Evolutionary conservation across 129 eudicot species (phyloP).

Genomic region (Helichrysum umbraculigerum): DNA sequence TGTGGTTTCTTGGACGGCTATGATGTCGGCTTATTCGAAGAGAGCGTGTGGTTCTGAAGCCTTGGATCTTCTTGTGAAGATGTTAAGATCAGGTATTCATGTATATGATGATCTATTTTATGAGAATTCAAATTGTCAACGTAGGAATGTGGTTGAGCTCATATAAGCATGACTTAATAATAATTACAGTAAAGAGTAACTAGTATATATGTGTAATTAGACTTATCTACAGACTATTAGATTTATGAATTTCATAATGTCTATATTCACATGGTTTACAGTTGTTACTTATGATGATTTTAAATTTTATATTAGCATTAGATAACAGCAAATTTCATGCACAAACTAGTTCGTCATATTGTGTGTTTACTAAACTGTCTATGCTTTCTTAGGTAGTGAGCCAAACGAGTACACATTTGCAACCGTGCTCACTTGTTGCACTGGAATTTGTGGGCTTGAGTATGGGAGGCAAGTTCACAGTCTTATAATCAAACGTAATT

Average conservation of each 20-base stretch:
- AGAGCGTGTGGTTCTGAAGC: slow-evolving; percentile 60
- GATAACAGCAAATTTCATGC: too few species aligned
- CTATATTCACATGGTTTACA: too few species aligned
- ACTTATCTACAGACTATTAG: too few species aligned
- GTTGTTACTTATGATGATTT: too few species aligned
- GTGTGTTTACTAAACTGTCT: slow-evolving; percentile 18
- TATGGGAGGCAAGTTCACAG: slow-evolving; percentile 80
- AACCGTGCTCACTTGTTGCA: slow-evolving; percentile 72
- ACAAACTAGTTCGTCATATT: background rate
- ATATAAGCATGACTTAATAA: too few species aligned
- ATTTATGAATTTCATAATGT: too few species aligned
- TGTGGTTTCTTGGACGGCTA: slow-evolving; percentile 92
- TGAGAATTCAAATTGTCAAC: background rate
- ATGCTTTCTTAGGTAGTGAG: slow-evolving; percentile 55
- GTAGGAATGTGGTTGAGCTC: too few species aligned
- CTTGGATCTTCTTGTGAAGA: slow-evolving; percentile 55
- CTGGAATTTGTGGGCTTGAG: slow-evolving; percentile 44
- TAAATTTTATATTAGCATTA: too few species aligned
- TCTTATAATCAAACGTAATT: slow-evolving; percentile 55
- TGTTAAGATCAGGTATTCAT: slow-evolving; percentile 88
- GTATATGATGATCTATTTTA: background rate
- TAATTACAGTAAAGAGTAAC: too few species aligned
- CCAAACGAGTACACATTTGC: slow-evolving; percentile 95
- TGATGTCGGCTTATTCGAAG: slow-evolving; percentile 75
- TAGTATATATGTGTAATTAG: too few species aligned